A percentile compares a stretch with the other conserved stretches of the same genome.
Evolutionary conservation across 2,329 filamentous ascomycete genomes (phyloP).

Genomic region (Fusarium sp.): DNA sequence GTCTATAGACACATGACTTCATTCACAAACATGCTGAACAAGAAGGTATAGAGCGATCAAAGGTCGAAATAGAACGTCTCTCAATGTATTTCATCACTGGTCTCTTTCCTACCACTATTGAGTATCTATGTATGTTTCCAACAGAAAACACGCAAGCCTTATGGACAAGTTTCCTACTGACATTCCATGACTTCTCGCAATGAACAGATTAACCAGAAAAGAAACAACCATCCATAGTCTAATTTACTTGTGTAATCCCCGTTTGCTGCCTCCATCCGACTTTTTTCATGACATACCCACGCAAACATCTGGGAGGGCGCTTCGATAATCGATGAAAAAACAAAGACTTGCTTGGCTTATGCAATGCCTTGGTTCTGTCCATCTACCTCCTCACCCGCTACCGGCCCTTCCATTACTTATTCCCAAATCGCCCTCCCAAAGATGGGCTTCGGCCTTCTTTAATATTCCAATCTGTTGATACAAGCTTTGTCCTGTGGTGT

Average conservation of each 20-base stretch:
- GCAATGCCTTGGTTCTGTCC: constrained; percentile 29
- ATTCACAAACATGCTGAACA: background rate
- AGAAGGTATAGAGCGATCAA: background rate
- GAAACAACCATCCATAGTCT: constrained; percentile 48
- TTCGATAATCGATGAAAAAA: constrained; percentile 27
- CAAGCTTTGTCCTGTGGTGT: constrained; percentile 10
- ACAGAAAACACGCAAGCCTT: constrained; percentile 20
- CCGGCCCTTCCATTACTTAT: constrained; percentile 22
- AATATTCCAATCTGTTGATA: constrained; percentile 10
- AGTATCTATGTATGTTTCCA: constrained; percentile 39
- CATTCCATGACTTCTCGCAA: constrained; percentile 34
- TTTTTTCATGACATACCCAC: constrained; percentile 9
- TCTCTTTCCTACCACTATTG: constrained; percentile 33
- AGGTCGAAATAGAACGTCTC: background rate
- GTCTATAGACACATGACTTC: background rate
- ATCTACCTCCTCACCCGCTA: constrained; percentile 30
- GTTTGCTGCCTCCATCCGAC: constrained; percentile 20
- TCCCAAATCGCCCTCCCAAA: constrained; percentile 9
- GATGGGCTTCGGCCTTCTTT: constrained; percentile 10
- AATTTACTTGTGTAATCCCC: constrained; percentile 43
- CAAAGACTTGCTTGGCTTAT: constrained; percentile 32
- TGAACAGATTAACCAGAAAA: constrained; percentile 46
- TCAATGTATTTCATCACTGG: constrained; percentile 22
- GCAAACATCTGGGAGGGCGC: constrained; percentile 18
- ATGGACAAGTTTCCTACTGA: constrained; percentile 31